These are phyloP conservation scores for Vitis cinerea DNA, from an alignment of 164 flowering plant genomes.

Conservation along the genomic window DNA sequence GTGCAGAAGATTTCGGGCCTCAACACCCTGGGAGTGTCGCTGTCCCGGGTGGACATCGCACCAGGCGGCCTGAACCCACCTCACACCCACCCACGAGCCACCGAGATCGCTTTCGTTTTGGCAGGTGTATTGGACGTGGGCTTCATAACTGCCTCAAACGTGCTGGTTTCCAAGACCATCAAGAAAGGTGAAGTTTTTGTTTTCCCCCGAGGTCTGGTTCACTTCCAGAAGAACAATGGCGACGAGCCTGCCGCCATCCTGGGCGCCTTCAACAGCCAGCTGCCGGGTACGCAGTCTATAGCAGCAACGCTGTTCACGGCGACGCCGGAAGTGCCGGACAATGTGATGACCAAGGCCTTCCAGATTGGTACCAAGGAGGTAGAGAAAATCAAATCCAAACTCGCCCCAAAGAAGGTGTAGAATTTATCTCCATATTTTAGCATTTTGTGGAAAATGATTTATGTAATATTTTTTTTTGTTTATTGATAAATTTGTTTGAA, in stretches of 20 bases:
- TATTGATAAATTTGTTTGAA: no score
- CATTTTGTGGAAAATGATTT: no score
- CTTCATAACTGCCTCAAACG: constrained; percentile 24
- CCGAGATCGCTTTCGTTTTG: constrained; percentile 25
- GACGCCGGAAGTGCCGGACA: constrained; percentile 20
- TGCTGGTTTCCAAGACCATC: constrained; percentile 16
- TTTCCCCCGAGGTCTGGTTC: constrained; percentile 26
- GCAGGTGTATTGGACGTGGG: constrained; percentile 28
- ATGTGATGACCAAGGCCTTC: constrained; percentile 24
- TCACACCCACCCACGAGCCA: constrained; percentile 35
- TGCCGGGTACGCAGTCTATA: constrained; percentile 28
- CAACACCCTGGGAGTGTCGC: constrained; percentile 27
- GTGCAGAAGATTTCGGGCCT: constrained; percentile 30
- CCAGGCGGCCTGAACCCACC: constrained; percentile 33
- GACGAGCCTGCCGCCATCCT: constrained; percentile 18
- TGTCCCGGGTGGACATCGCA: constrained; percentile 22
- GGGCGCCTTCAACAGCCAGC: constrained; percentile 29
- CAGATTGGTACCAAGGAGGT: constrained; percentile 30
- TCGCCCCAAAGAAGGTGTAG: constrained; percentile 27
- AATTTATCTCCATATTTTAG: background rate
- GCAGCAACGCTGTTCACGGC: constrained; percentile 23
- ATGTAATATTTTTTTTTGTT: no score
- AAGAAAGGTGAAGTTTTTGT: constrained; percentile 25
- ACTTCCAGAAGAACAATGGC: constrained; percentile 32
- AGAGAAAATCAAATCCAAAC: constrained; percentile 21